These are phyloP conservation scores for Kalmusia sp. DNA, from an alignment of 2,329 filamentous ascomycete species.

Conservation along the genomic window DNA sequence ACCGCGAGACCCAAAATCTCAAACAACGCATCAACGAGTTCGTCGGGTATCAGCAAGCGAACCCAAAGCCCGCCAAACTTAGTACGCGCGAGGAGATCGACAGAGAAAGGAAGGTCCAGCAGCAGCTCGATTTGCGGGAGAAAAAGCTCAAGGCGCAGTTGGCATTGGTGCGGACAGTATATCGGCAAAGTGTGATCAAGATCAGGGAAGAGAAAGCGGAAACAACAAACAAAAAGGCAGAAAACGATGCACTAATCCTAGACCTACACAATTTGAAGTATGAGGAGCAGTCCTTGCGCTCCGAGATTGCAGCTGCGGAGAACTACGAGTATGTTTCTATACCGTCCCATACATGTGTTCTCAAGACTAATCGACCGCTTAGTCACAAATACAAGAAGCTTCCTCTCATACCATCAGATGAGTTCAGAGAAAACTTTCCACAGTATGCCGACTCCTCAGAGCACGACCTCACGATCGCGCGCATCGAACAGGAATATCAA, in stretches of 20 bases:
- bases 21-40: slow-evolving; percentile 40
- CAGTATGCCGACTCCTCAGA: slow-evolving; percentile 76
- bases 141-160: slow-evolving; percentile 77
- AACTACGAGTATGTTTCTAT: slow-evolving; percentile 77
- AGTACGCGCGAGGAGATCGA: slow-evolving; percentile 30
- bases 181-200: slow-evolving; percentile 80
- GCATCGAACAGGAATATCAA: slow-evolving; percentile 88
- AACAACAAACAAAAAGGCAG: slow-evolving; percentile 86
- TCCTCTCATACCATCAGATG: slow-evolving; percentile 81
- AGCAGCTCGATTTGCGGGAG: slow-evolving; percentile 56
- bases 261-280: slow-evolving; percentile 97
- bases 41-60: slow-evolving; percentile 37
- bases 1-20: slow-evolving; percentile 40
- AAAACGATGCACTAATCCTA: slow-evolving; percentile 89
- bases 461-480: slow-evolving; percentile 83
- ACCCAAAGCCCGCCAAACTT: slow-evolving; percentile 29
- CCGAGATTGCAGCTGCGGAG: slow-evolving; percentile 90
- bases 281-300: slow-evolving; percentile 87
- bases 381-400: slow-evolving; percentile 89
- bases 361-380: slow-evolving; percentile 19
- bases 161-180: slow-evolving; percentile 69
- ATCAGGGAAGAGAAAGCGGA: slow-evolving; percentile 85
- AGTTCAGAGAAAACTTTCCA: slow-evolving; percentile 79
- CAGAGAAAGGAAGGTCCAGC: slow-evolving; percentile 29
- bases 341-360: background rate